Base-by-base conservation (phyloP, 2,329 filamentous ascomycete species). In the Alternaria alternata region DNA sequence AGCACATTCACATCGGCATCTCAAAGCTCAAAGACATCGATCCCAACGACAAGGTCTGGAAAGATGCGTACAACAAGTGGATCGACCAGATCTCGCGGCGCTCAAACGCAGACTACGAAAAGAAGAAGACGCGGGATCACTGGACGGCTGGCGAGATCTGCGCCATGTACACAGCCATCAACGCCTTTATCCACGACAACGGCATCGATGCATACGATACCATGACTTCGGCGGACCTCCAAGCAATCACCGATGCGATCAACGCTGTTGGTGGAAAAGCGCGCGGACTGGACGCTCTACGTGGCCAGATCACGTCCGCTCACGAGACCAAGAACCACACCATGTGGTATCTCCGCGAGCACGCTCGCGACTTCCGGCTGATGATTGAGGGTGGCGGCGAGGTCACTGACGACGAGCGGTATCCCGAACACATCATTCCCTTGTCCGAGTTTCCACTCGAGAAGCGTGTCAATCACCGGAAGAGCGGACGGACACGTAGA, bases 11-110 rank as follows among this genome's bases (percentile, higher is more conserved):
- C 12, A 7, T 54, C 18, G 9, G 6, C 8, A 18, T 42, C 3
- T 42, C 28, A 14, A 54, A 43, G n/a, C 44, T 49, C 2, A 7
- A 36, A 8, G 30, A 59, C 5, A 36, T 49, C 2, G 43, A 59
- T 0, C 56, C 56, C 1, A 59, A 59, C 12, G 24, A 59, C 20
- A 59, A 54, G 28, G 16, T 7, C 5, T 59, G 56, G 56, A 36
- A 49, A 1, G 53, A 54, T 6, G 43, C 34, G 3, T 59, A 59
- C 36, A 49, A 59, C 51, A 59, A 59, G 43, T 59, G 56, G 56
- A 36, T 59, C 5, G 44, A 54, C 24, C 56, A 59, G 28, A 59
- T 59, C 20, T 49, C 38, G 28, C 56, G 56, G 11, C 56, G 56
- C 4, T 49, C 51, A 3, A 49, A 59, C 24, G 44, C 43, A 9